Percentiles rank a stretch among this genome's conserved stretches.
These are phyloP conservation scores for Didymella glomerata DNA, from an alignment of 2,329 filamentous ascomycete genomes.

Conservation along the genomic window DNA sequence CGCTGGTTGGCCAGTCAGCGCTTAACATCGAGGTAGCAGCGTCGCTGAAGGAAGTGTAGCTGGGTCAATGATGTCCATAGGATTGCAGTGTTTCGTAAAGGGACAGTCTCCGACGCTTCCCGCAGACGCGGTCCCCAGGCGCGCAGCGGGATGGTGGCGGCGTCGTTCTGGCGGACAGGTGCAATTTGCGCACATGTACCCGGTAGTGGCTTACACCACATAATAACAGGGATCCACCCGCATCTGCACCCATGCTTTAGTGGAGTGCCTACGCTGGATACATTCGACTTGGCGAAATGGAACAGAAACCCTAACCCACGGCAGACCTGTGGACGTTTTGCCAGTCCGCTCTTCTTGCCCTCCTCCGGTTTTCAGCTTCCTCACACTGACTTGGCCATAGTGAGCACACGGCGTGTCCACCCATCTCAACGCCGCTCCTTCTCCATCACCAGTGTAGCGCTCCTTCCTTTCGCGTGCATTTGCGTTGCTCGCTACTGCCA, in stretches of 20 bases:
- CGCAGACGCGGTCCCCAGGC: slow-evolving; percentile 13
- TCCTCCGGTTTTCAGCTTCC: slow-evolving; percentile 31
- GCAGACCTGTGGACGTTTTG: slow-evolving; percentile 28
- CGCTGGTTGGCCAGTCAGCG: slow-evolving; percentile 3
- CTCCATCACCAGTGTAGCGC: slow-evolving; percentile 21
- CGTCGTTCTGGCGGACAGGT: slow-evolving; percentile 12
- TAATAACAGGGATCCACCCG: slow-evolving; percentile 6
- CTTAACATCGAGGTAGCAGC: neutral
- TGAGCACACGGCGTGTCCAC: slow-evolving; percentile 27
- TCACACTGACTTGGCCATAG: slow-evolving; percentile 35
- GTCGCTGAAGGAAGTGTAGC: neutral
- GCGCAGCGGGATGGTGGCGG: slow-evolving; percentile 13
- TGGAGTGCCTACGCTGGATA: slow-evolving; percentile 1
- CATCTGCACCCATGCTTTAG: slow-evolving; percentile 12
- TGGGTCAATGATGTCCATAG: neutral
- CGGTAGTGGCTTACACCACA: slow-evolving; percentile 20
- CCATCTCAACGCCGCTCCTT: slow-evolving; percentile 24
- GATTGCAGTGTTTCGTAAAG: neutral
- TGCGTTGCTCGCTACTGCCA: slow-evolving; percentile 3
- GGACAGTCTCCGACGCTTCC: slow-evolving; percentile 1
- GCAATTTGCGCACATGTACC: slow-evolving; percentile 22
- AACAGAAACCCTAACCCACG: slow-evolving; percentile 3
- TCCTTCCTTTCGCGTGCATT: slow-evolving; percentile 18
- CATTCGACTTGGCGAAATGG: neutral
- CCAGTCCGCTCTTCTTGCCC: slow-evolving; percentile 35